Base-by-base conservation (phyloP, 1,284 basidiomycete species). In the Papiliotrema fonsecae region DNA sequence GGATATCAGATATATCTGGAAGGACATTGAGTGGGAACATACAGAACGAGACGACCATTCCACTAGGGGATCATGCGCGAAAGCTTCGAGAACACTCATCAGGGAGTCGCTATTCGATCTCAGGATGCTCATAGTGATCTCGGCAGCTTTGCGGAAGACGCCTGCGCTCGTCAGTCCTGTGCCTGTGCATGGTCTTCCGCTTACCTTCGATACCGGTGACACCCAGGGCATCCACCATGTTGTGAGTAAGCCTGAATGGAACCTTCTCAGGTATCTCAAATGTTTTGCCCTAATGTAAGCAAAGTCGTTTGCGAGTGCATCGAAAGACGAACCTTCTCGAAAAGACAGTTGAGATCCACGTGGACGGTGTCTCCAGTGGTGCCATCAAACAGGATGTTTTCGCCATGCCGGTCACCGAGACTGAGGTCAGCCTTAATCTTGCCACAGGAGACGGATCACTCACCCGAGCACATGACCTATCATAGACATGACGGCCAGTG, bases 401-500 rank as follows among this genome's bases (percentile, higher is more conserved):
- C 96, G 60, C 88, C 85, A 69, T 99, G 96, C 39, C 96, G 82
- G 72, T 99, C 96, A 13, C 96, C 96, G n/a, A 99, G 78, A 11
- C 92, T 94, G 56, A 2, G 38, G 45, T 43, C 26, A 50, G 46
- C 18, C 28, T 45, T n/a, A 28, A 41, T 24, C 30, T 16, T 38
- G 16, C 19, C 45, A 21, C 18, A 13, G 31, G 9, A 27, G 25
- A 11, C 24, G 21, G 19, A 16, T 13, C 7, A 70, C 82, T 54
- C 55, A 93, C 88, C 94, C 96, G 9, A 99, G 77, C 30, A 99
- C 94, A 61, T 89, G 96, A 19, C 96, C 96, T 24, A 98, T 90
- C 87, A 99, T 98, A 3, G 89, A 96, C 87, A 97, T 98, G 42
- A 98, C 96, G 0, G 96, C 96, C 0, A 87, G 81, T 0, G 96